phyloP scores from a whole-genome alignment of 495 filamentous ascomycete species.

The Penicillium ochrochloron region DNA sequence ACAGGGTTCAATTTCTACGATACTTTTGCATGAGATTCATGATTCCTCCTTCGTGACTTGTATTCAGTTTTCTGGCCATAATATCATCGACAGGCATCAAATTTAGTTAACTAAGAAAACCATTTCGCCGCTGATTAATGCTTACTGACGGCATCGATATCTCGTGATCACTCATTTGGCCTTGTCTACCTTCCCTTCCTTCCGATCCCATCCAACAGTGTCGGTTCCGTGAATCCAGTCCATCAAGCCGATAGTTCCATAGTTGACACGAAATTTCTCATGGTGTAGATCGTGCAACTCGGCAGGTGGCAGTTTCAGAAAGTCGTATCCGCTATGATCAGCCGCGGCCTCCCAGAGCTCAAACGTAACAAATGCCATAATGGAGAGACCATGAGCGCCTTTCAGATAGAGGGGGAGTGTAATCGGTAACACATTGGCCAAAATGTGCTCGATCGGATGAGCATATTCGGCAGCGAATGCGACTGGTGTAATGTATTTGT shows the following conservation, averaged over 20 bases:
- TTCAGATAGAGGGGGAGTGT: neutral
- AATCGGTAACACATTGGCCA: slow-evolving; percentile 4
- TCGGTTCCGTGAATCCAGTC: slow-evolving; percentile 20
- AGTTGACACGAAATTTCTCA: slow-evolving; percentile 17
- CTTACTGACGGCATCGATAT: too few species aligned
- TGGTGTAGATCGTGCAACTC: slow-evolving; percentile 50
- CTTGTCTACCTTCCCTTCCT: too few species aligned
- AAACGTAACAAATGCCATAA: slow-evolving; percentile 39
- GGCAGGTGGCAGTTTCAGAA: slow-evolving; percentile 31
- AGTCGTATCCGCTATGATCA: slow-evolving; percentile 52
- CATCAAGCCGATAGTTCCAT: slow-evolving; percentile 18
- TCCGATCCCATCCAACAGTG: neutral
- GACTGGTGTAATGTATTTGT: slow-evolving; percentile 54
- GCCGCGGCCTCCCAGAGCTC: slow-evolving; percentile 47
- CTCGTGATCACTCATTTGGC: neutral
- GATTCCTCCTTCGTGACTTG: too few species aligned
- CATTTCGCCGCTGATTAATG: too few species aligned
- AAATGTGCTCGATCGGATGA: slow-evolving; percentile 49
- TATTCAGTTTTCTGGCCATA: too few species aligned
- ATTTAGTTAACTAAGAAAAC: too few species aligned
- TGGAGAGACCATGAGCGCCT: slow-evolving; percentile 23
- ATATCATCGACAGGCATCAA: too few species aligned
- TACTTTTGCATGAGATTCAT: too few species aligned
- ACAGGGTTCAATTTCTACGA: slow-evolving; percentile 4
- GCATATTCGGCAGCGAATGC: slow-evolving; percentile 56